Evolutionary conservation across 208 protist genomes (phyloP), one percentile per base, ranked within the genome.

Genomic region (Wallacemonas rigidus): DNA sequence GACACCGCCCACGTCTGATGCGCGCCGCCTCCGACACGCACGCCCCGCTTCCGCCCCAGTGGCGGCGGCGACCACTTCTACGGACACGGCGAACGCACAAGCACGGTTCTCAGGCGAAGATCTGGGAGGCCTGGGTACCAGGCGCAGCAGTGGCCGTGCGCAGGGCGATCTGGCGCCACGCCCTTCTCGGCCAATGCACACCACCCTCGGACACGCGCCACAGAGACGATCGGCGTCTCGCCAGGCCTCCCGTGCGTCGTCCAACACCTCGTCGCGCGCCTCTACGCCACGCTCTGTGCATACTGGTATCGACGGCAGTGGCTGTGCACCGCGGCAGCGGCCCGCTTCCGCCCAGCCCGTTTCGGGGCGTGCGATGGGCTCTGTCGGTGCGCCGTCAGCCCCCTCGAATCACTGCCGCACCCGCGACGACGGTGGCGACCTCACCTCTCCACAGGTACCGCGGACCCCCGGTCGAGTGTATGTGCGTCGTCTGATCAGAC

Each of bases 401-500:
- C 56, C 36, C 36, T n/a, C 51, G 47, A 26, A 26, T 26, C 26
- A 14, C 47, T 51, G 47, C 11, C 14, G 47, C 51, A 26, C 15
- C 26, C 4, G 51, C 26, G 51, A n/a, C 14, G 8, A n/a, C 14
- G 5, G 51, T 1, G 51, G 8, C 51, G 51, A 6, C 51, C 14
- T 12, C 56, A 41, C 26, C 60, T 6, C 60, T 12, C 15, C 14
- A 45, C 14, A n/a, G 11, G 43, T 45, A 14, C 45, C 45, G 6
- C 8, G 12, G 14, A 5, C 1, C 57, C 3, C 60, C 5, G 60
- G 60, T 14, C 60, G 43, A 12, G 60, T 65, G 12, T 65, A 65
- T 41, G 60, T 65, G 60, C 36, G 60, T 4, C 60, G 60, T 8
- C 60, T 65, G 4, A 35, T 65, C n/a, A 6, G 60, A 9, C 60